A percentile compares a stretch with the other conserved stretches of the same genome.
Conservation (phyloP, 805 yeast genomes). For the Ogataea saltuana region DNA sequence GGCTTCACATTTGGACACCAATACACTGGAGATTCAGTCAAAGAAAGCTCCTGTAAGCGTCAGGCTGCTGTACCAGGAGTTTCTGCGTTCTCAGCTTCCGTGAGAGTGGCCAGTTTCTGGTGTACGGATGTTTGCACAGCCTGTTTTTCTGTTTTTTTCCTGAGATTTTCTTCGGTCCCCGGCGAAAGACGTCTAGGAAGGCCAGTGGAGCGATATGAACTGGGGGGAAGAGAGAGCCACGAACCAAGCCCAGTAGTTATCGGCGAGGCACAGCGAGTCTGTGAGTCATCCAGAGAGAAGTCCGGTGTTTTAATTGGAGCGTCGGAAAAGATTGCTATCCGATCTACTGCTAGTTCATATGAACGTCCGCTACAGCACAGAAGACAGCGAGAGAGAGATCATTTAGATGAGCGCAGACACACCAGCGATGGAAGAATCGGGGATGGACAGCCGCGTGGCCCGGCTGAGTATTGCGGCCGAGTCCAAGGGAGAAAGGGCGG, state of each 20-base stretch:
- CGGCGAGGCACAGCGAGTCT: no score
- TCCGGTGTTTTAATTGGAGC: no score
- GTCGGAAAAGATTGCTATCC: no score
- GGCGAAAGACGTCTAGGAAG: no score
- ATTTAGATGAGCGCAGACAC: conserved; percentile 5
- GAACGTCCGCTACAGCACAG: no score
- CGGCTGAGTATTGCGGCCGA: conserved; percentile 33
- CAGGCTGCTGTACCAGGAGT: conserved; percentile 15
- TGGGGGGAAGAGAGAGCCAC: no score
- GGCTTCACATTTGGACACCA: no score
- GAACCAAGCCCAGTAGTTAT: no score
- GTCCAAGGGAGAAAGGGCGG: conserved; percentile 17
- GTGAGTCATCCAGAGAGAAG: no score
- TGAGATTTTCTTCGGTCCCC: neutral
- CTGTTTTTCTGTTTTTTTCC: conserved; percentile 2
- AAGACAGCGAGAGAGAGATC: no score
- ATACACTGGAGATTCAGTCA: neutral
- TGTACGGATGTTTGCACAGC: conserved; percentile 18
- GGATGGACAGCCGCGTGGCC: conserved; percentile 29
- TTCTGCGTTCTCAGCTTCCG: conserved; percentile 9
- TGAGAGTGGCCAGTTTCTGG: conserved; percentile 4
- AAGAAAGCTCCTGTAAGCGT: neutral
- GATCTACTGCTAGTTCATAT: no score
- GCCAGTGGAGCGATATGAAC: no score
- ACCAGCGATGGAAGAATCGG: conserved; percentile 15